These are phyloP conservation scores for Salicornia ramosissima DNA, from an alignment of 148 eudicot genomes.

Conservation along the genomic window DNA sequence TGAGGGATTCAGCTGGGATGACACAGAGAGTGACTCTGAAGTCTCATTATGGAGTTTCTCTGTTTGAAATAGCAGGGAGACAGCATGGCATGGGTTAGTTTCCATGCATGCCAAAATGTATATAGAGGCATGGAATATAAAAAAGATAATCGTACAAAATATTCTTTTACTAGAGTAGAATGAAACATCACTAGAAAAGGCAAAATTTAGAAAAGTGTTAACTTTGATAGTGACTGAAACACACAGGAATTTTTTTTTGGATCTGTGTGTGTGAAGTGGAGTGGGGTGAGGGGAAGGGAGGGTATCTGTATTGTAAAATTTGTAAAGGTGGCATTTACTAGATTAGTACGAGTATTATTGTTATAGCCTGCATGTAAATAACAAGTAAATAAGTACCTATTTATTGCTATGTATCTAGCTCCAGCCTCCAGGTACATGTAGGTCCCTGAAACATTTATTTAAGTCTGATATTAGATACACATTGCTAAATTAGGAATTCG, in stretches of 20 bases:
- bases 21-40: constrained; percentile 19
- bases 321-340: too few species aligned
- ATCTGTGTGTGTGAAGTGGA: background rate
- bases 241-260: background rate
- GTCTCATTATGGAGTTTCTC: constrained; percentile 31
- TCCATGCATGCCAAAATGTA: background rate
- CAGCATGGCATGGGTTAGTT: background rate
- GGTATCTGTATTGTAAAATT: too few species aligned
- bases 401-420: too few species aligned
- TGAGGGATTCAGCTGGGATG: constrained; percentile 18
- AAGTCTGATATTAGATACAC: too few species aligned
- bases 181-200: background rate
- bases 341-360: too few species aligned
- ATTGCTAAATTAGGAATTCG: background rate
- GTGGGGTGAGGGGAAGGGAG: too few species aligned
- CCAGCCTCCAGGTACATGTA: too few species aligned
- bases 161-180: background rate
- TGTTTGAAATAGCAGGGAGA: background rate
- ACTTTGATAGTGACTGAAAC: background rate
- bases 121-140: background rate
- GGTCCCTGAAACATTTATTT: too few species aligned
- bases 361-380: too few species aligned
- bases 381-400: too few species aligned
- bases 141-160: background rate
- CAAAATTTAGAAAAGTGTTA: background rate